Conservation (phyloP, 139 green algal genomes). For the Asterochloris sp. region DNA sequence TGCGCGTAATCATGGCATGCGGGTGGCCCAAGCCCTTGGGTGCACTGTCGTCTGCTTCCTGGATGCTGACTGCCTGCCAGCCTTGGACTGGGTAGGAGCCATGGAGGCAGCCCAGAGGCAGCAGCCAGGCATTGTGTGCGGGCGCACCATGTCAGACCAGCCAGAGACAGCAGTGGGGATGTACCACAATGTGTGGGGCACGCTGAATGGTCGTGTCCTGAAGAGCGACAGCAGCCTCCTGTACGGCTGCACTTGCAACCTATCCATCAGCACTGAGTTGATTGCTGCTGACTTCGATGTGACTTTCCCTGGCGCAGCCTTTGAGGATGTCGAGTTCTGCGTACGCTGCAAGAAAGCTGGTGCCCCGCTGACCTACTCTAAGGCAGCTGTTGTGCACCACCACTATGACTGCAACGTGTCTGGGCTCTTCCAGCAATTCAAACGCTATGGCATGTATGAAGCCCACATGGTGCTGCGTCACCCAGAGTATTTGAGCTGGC, state of each 20-base stretch:
- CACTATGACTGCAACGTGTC: slow-evolving; percentile 1
- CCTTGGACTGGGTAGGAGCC: slow-evolving; percentile 12
- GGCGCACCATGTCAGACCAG: slow-evolving; percentile 7
- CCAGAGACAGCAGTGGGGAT: neutral
- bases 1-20: slow-evolving; percentile 20
- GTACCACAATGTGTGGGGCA: slow-evolving; percentile 25
- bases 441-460: slow-evolving; percentile 13
- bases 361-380: slow-evolving; percentile 2
- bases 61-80: slow-evolving; percentile 22
- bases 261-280: slow-evolving; percentile 5
- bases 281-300: slow-evolving; percentile 11
- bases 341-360: slow-evolving; percentile 7
- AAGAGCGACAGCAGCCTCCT: slow-evolving; percentile 12
- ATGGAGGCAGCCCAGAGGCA: slow-evolving; percentile 16
- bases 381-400: slow-evolving; percentile 11
- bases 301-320: slow-evolving; percentile 6
- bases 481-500: slow-evolving; percentile 10
- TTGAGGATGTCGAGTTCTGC: slow-evolving; percentile 26
- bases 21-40: neutral
- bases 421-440: slow-evolving; percentile 11
- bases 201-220: slow-evolving; percentile 22
- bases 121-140: slow-evolving; percentile 6
- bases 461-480: slow-evolving; percentile 7
- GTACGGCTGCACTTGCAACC: slow-evolving; percentile 27
- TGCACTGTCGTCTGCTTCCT: slow-evolving; percentile 18